phyloP scores from a whole-genome alignment of 2,329 filamentous ascomycete species.

The Cladorrhinum sp. region DNA sequence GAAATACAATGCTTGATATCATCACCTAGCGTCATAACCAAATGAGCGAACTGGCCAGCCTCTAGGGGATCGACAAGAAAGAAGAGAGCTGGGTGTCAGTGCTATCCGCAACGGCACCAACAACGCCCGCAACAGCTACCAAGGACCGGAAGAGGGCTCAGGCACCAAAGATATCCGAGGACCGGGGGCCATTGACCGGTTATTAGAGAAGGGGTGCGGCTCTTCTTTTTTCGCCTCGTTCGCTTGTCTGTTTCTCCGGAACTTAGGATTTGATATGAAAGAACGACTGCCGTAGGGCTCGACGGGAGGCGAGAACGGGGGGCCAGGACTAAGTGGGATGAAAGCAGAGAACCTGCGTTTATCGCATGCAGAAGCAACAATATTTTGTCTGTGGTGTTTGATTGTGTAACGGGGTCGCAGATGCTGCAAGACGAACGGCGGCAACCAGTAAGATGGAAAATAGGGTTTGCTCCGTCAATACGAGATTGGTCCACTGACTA shows the following conservation, averaged over 20 bases:
- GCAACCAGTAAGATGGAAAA: neutral
- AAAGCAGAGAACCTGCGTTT: neutral
- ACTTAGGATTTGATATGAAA: conserved; percentile 1
- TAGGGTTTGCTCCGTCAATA: neutral
- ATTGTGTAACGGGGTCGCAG: neutral
- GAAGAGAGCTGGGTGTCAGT: neutral
- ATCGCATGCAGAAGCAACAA: conserved; percentile 5
- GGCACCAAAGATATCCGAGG: conserved; percentile 12
- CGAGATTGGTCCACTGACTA: conserved; percentile 13
- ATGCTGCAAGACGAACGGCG: too few relatives aligned
- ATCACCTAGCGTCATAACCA: conserved; percentile 20
- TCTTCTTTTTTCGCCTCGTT: neutral
- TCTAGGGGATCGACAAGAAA: conserved; percentile 7
- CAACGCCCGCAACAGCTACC: conserved; percentile 8
- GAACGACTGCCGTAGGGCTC: neutral
- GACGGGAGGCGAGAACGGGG: neutral
- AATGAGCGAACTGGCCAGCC: neutral
- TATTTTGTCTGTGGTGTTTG: conserved; percentile 1
- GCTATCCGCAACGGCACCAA: conserved; percentile 8
- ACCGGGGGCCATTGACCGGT: conserved; percentile 22
- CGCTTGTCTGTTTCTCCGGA: neutral
- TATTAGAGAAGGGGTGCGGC: neutral
- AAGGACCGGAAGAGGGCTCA: conserved; percentile 10
- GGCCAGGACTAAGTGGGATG: neutral
- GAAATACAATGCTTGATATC: conserved; percentile 14